Evolutionary conservation across 495 filamentous ascomycete species (phyloP).

Genomic region (Penicillium maclennaniae): DNA sequence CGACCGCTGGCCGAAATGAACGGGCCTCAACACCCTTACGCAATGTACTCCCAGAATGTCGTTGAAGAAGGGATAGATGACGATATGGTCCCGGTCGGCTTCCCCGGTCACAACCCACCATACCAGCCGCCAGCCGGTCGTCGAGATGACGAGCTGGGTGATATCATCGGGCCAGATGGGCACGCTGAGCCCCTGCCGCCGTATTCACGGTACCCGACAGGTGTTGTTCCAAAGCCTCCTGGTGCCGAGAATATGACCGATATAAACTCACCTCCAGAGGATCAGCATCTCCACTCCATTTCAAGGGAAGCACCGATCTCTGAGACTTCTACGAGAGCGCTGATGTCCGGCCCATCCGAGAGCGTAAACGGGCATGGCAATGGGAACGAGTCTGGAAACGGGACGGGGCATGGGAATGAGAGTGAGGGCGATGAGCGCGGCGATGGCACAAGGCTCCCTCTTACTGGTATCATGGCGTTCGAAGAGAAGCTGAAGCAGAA

Average conservation of each 20-base stretch:
- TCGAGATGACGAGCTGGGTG: slow-evolving; percentile 78
- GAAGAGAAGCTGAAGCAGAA: slow-evolving; percentile 55
- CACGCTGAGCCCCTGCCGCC: slow-evolving; percentile 88
- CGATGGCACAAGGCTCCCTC: slow-evolving; percentile 3
- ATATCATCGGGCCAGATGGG: slow-evolving; percentile 84
- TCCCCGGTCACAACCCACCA: slow-evolving; percentile 57
- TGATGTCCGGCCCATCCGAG: slow-evolving; percentile 19
- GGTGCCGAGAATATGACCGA: slow-evolving; percentile 23
- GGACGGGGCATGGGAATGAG: neutral
- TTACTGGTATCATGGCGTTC: slow-evolving; percentile 42
- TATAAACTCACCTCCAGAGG: slow-evolving; percentile 20
- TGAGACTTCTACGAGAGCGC: slow-evolving; percentile 43
- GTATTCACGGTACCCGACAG: slow-evolving; percentile 76
- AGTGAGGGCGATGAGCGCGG: too few species aligned
- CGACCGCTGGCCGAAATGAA: slow-evolving; percentile 57
- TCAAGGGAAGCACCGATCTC: slow-evolving; percentile 34
- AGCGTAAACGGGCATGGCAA: neutral
- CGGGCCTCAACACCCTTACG: slow-evolving; percentile 84
- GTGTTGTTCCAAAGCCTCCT: slow-evolving; percentile 38
- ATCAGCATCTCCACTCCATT: slow-evolving; percentile 16
- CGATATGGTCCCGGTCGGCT: slow-evolving; percentile 64
- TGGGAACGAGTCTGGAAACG: neutral
- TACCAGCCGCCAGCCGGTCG: slow-evolving; percentile 71
- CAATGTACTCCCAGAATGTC: slow-evolving; percentile 77
- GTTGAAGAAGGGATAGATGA: slow-evolving; percentile 49